These are phyloP conservation scores for Vaccinium vitisidaea DNA, from an alignment of 148 eudicot genomes.

Conservation along the genomic window DNA sequence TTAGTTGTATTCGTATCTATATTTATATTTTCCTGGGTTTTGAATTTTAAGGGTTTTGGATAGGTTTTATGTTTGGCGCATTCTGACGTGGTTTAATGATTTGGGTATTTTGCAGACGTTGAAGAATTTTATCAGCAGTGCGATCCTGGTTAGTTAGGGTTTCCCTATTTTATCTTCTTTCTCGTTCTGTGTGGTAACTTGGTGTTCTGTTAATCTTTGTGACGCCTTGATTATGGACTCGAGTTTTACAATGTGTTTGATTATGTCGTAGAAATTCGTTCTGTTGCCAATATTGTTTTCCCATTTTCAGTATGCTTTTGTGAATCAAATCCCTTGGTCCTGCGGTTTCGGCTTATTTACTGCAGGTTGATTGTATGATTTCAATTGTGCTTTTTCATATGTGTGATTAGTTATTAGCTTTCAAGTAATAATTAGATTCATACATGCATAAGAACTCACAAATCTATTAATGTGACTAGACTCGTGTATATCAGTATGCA, in stretches of 20 bases:
- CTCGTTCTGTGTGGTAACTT: not conserved
- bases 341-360: not conserved
- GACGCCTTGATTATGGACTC: not conserved
- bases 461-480: not conserved
- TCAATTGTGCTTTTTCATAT: not conserved
- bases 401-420: not conserved
- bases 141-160: conserved; percentile 43
- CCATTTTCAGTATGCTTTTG: too few species aligned
- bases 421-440: not conserved
- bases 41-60: conserved; percentile 10
- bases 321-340: not conserved
- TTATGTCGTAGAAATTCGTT: too few species aligned
- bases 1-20: not conserved
- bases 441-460: not conserved
- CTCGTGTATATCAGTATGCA: not conserved
- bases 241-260: not conserved
- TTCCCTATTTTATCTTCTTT: not conserved
- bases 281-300: too few species aligned
- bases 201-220: not conserved
- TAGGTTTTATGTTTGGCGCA: not conserved
- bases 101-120: conserved; percentile 34
- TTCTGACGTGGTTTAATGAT: not conserved
- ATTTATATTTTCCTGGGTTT: not conserved
- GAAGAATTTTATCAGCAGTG: conserved; percentile 51
- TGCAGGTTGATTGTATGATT: not conserved